Conservation (phyloP, 1,139 yeast species). For the Candida glucosophila region DNA sequence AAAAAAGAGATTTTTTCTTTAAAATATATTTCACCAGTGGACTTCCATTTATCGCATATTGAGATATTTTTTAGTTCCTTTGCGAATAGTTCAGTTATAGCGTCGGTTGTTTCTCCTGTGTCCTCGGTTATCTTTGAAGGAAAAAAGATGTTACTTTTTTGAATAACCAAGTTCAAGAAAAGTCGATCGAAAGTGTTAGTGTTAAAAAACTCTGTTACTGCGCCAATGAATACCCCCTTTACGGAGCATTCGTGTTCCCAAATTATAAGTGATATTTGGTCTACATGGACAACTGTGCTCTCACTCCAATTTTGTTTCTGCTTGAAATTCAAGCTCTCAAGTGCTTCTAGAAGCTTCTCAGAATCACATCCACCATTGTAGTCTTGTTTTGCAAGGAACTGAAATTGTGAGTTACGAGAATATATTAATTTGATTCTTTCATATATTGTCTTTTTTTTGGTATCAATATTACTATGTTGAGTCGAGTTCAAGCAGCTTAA, state of each 20-base stretch:
- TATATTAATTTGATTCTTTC: conserved; percentile 25
- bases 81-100: conserved; percentile 27
- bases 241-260: conserved; percentile 11
- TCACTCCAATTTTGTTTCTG: too few species aligned
- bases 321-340: too few species aligned
- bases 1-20: conserved; percentile 35
- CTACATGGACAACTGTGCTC: too few species aligned
- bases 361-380: not conserved
- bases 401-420: conserved; percentile 12
- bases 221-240: conserved; percentile 15
- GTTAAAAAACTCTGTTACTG: conserved; percentile 17
- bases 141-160: conserved; percentile 8
- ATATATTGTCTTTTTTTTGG: too few species aligned
- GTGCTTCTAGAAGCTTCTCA: not conserved
- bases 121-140: conserved; percentile 1
- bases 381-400: not conserved
- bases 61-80: conserved; percentile 39
- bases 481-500: too few species aligned
- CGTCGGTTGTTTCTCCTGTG: conserved; percentile 7
- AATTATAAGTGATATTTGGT: conserved; percentile 7
- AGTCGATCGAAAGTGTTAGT: conserved; percentile 21
- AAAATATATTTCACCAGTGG: conserved; percentile 35
- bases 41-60: conserved; percentile 39
- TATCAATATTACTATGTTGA: too few species aligned
- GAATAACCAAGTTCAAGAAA: conserved; percentile 22